Conservation (phyloP, 129 eudicot species). For the Sambucus nigra region DNA sequence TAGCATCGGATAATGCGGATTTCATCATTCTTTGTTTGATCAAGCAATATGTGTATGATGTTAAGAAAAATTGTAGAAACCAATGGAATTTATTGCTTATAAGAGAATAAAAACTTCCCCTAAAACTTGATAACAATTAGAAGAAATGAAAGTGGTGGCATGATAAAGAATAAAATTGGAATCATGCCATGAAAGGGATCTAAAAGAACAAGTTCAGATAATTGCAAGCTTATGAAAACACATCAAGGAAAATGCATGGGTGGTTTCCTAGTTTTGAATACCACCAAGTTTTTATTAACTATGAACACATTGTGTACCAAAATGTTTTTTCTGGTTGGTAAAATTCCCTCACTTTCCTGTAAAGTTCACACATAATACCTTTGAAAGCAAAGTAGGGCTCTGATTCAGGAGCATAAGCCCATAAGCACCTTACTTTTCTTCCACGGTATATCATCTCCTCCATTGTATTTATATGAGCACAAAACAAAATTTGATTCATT, state of each 20-base stretch:
- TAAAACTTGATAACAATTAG: too few species aligned
- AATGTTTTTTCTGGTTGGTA: slow-evolving; percentile 87
- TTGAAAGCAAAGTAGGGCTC: slow-evolving; percentile 71
- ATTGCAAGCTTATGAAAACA: too few species aligned
- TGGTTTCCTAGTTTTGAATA: slow-evolving; percentile 67
- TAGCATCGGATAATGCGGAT: slow-evolving; percentile 62
- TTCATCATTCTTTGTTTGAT: slow-evolving; percentile 65
- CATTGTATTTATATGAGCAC: slow-evolving; percentile 45
- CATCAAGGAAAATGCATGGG: slow-evolving; percentile 88
- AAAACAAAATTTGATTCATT: neutral
- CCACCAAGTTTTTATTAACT: slow-evolving; percentile 61
- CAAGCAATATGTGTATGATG: slow-evolving; percentile 62
- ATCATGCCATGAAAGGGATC: too few species aligned
- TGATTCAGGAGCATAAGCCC: slow-evolving; percentile 68
- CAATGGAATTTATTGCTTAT: too few species aligned
- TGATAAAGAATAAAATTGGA: too few species aligned
- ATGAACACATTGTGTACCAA: slow-evolving; percentile 87
- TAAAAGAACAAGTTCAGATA: too few species aligned
- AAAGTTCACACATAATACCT: slow-evolving; percentile 87
- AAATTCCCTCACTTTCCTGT: slow-evolving; percentile 74
- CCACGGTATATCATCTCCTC: slow-evolving; percentile 82
- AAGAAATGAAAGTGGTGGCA: too few species aligned
- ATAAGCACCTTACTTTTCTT: slow-evolving; percentile 70
- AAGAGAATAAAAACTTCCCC: too few species aligned
- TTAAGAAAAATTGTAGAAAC: slow-evolving; percentile 62